Evolutionary conservation across 148 eudicot species (phyloP).

Genomic region (Drosera capensis): DNA sequence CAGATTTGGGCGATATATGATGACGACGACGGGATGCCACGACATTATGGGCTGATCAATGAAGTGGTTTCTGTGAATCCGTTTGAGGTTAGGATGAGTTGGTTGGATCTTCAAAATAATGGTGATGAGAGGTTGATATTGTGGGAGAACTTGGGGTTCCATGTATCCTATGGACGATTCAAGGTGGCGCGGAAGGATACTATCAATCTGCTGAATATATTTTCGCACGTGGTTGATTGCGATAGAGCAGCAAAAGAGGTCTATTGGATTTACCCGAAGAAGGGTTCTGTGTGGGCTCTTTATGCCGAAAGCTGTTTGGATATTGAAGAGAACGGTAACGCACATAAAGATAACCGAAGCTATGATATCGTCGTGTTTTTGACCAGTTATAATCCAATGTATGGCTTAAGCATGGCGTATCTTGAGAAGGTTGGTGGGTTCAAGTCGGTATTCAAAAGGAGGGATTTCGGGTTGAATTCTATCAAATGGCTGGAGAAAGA

Average conservation of each 20-base stretch:
- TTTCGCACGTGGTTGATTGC: slow-evolving; percentile 50
- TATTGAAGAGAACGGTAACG: slow-evolving; percentile 13
- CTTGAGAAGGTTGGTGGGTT: slow-evolving; percentile 76
- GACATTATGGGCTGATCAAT: slow-evolving; percentile 67
- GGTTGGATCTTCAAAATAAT: slow-evolving; percentile 40
- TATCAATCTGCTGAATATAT: slow-evolving; percentile 39
- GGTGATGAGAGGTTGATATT: slow-evolving; percentile 19
- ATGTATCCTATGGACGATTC: slow-evolving; percentile 57
- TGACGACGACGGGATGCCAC: slow-evolving; percentile 83
- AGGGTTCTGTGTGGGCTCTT: slow-evolving; percentile 88
- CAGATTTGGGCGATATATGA: slow-evolving; percentile 80
- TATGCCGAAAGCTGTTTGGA: slow-evolving; percentile 24
- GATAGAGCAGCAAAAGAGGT: slow-evolving; percentile 73
- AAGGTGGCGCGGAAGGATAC: slow-evolving; percentile 40
- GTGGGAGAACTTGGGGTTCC: slow-evolving; percentile 37
- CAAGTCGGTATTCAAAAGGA: slow-evolving; percentile 60
- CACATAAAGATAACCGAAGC: slow-evolving; percentile 11
- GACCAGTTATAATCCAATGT: slow-evolving; percentile 49
- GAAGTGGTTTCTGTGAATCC: slow-evolving; percentile 42
- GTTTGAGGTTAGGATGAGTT: slow-evolving; percentile 46
- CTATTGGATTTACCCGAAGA: slow-evolving; percentile 59
- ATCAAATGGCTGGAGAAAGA: slow-evolving; percentile 40
- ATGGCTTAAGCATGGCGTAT: slow-evolving; percentile 66
- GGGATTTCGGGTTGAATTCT: slow-evolving; percentile 52
- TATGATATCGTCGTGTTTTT: slow-evolving; percentile 58